These are phyloP conservation scores for Cladophialophora bantiana DNA, from an alignment of 2,329 filamentous ascomycete genomes.

Conservation along the genomic window DNA sequence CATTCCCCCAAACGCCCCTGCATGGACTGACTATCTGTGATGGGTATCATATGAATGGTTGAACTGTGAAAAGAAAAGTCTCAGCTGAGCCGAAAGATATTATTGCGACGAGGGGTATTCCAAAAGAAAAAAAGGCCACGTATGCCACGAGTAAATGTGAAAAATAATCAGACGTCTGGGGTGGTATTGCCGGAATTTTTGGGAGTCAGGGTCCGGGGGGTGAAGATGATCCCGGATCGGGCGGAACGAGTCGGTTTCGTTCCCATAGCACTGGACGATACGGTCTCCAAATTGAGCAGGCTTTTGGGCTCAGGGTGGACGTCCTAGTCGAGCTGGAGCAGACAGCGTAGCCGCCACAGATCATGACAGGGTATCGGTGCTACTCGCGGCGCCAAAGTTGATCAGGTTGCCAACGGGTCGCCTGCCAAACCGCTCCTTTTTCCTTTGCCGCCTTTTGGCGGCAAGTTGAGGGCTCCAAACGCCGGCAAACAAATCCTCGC, in stretches of 20 bases:
- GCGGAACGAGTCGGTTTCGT: background rate
- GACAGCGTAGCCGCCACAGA: background rate
- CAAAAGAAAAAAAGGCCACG: background rate
- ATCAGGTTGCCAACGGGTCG: constrained; percentile 24
- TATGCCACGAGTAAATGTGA: background rate
- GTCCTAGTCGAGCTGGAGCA: background rate
- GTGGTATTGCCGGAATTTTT: too few species aligned
- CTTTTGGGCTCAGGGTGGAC: background rate
- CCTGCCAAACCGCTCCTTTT: constrained; percentile 35
- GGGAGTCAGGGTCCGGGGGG: background rate
- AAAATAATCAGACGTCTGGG: background rate
- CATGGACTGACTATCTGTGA: background rate
- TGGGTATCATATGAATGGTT: constrained; percentile 4
- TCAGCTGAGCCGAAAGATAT: background rate
- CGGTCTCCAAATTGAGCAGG: background rate
- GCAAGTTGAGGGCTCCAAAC: constrained; percentile 66
- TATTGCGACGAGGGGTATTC: constrained; percentile 4
- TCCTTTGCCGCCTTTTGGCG: constrained; percentile 49
- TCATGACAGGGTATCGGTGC: constrained; percentile 34
- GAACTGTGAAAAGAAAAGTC: constrained; percentile 12
- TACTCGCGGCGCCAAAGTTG: constrained; percentile 25
- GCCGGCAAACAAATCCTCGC: constrained; percentile 69
- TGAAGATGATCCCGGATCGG: background rate
- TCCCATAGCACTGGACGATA: background rate
- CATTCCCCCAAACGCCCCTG: background rate